Evolutionary conservation across 202 grass and related monocot species (phyloP).

Genomic region (Cymbopogon flexuosus): DNA sequence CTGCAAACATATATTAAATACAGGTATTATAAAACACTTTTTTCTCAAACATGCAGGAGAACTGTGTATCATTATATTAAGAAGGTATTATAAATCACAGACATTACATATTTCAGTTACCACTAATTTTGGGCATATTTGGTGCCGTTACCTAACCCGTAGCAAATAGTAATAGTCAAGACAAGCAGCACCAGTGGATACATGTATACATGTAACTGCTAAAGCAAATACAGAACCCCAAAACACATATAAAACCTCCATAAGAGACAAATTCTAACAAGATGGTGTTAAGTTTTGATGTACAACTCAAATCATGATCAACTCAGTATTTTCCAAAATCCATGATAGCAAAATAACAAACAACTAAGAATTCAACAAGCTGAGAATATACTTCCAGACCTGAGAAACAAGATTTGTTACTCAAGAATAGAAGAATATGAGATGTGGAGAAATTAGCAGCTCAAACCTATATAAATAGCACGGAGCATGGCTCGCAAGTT

Average conservation of each 20-base stretch:
- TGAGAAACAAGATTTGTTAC: neutral
- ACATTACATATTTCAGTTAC: neutral
- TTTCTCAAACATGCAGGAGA: neutral
- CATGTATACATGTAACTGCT: too few relatives aligned
- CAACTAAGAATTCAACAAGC: neutral
- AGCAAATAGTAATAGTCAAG: neutral
- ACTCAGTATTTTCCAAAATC: constrained; percentile 24
- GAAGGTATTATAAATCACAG: neutral
- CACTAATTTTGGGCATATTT: neutral
- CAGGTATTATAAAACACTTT: neutral
- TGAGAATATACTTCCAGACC: neutral
- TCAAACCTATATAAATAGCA: constrained; percentile 93
- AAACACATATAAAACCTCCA: neutral
- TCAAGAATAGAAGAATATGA: constrained; percentile 21
- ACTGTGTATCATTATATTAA: too few relatives aligned
- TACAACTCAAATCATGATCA: constrained; percentile 9
- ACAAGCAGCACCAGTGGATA: too few relatives aligned
- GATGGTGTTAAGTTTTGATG: neutral
- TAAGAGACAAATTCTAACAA: constrained; percentile 2
- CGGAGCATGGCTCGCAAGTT: constrained; percentile 86
- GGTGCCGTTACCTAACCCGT: too few relatives aligned
- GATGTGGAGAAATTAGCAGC: constrained; percentile 14
- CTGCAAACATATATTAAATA: constrained; percentile 51
- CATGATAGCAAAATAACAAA: neutral
- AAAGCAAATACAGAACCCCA: too few relatives aligned